Percentiles rank a stretch among this genome's conserved stretches.
Evolutionary conservation across 768 basidiomycete species (phyloP).

Genomic region (Austroboletus eburneus): DNA sequence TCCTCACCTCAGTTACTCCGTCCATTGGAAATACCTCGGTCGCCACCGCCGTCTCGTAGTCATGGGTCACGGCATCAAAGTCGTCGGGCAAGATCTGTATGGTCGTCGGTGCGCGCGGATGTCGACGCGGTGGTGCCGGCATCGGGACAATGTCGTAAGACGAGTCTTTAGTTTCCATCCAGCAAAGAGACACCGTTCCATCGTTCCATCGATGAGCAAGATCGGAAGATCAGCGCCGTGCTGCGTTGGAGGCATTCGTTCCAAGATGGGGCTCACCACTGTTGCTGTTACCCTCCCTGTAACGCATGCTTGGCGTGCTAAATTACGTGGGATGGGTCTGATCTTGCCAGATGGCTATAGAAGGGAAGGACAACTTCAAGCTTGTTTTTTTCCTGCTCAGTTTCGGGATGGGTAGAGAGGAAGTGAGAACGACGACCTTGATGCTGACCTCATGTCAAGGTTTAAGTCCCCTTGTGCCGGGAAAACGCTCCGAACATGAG

Average conservation of each 20-base stretch:
- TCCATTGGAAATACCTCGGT: slow-evolving; percentile 24
- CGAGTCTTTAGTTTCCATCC: slow-evolving; percentile 21
- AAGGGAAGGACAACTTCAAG: too few relatives aligned
- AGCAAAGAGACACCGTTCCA: too few relatives aligned
- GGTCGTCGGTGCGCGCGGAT: slow-evolving; percentile 29
- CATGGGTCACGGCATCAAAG: slow-evolving; percentile 29
- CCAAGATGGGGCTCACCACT: slow-evolving; percentile 32
- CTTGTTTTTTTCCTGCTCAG: too few relatives aligned
- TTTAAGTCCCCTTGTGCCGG: slow-evolving; percentile 10
- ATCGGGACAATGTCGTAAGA: slow-evolving; percentile 30
- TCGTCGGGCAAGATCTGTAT: slow-evolving; percentile 30
- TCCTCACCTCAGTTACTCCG: slow-evolving; percentile 24
- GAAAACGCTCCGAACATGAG: slow-evolving; percentile 27
- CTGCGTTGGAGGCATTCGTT: neutral
- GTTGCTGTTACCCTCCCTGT: slow-evolving; percentile 24
- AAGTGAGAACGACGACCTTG: neutral
- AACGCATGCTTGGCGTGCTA: slow-evolving; percentile 16
- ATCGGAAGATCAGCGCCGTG: slow-evolving; percentile 11
- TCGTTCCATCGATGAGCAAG: slow-evolving; percentile 12
- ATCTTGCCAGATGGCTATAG: slow-evolving; percentile 1
- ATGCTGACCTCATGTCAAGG: slow-evolving; percentile 6
- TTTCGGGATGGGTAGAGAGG: neutral
- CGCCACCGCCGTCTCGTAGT: slow-evolving; percentile 23
- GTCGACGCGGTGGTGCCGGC: slow-evolving; percentile 16
- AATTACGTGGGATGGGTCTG: neutral